phyloP scores from a whole-genome alignment of 495 filamentous ascomycete species.

The Amniculicola lignicola region DNA sequence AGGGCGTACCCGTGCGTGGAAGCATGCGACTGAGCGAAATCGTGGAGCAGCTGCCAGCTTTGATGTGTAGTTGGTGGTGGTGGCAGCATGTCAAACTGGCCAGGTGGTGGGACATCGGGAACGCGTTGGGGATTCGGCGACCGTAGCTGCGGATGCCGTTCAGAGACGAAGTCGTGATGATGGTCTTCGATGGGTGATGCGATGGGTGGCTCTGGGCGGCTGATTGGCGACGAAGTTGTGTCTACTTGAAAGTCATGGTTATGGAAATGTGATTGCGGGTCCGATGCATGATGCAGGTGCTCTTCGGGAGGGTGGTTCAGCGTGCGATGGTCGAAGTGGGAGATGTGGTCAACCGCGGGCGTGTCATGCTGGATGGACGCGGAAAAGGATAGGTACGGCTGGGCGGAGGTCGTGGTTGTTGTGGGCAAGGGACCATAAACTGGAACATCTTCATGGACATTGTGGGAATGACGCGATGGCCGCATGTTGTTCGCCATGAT shows the following conservation, averaged over 20 bases:
- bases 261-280: background rate
- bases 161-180: background rate
- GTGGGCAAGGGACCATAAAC: constrained; percentile 8
- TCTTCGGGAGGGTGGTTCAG: background rate
- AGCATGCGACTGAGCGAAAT: constrained; percentile 32
- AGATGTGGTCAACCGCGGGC: constrained; percentile 10
- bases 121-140: constrained; percentile 12
- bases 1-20: constrained; percentile 33
- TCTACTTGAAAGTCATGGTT: background rate
- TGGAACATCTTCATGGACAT: background rate
- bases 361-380: constrained; percentile 3
- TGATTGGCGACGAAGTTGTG: background rate
- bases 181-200: too few species aligned
- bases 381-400: constrained; percentile 14
- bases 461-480: background rate
- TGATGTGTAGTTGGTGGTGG: constrained; percentile 22
- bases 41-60: constrained; percentile 26
- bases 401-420: background rate
- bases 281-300: background rate
- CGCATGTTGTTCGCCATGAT: too few species aligned
- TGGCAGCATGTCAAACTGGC: constrained; percentile 30
- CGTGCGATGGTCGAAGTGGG: background rate
- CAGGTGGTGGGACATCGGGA: constrained; percentile 11
- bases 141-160: background rate
- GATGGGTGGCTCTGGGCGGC: background rate